Percentiles rank a stretch among this genome's conserved stretches.
Conservation (phyloP, 2,329 filamentous ascomycete genomes). For the Westerdykella sp. region DNA sequence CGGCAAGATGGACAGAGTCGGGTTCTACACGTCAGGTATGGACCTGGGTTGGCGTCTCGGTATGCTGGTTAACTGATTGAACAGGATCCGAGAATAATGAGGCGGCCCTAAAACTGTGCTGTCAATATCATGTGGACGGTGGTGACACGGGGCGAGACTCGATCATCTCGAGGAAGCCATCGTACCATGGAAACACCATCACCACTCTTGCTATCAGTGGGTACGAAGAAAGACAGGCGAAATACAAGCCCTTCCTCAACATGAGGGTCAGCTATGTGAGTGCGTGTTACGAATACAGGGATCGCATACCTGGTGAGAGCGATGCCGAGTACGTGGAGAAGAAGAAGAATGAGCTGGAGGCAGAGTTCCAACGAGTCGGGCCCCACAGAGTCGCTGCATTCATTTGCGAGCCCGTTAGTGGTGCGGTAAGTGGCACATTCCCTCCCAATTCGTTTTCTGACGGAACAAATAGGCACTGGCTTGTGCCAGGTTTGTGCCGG, state of each 20-base stretch:
- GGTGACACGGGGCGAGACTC: slow-evolving; percentile 51
- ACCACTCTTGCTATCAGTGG: slow-evolving; percentile 61
- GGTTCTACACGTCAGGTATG: slow-evolving; percentile 54
- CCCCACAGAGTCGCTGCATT: slow-evolving; percentile 64
- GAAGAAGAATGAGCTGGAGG: slow-evolving; percentile 59
- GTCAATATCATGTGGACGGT: slow-evolving; percentile 57
- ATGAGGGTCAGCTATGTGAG: slow-evolving; percentile 56
- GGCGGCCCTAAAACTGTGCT: slow-evolving; percentile 59
- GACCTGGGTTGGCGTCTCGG: not conserved
- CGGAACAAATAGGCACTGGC: slow-evolving; percentile 52
- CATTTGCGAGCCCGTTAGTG: slow-evolving; percentile 66
- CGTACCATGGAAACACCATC: slow-evolving; percentile 66
- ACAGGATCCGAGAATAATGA: slow-evolving; percentile 63
- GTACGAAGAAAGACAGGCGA: slow-evolving; percentile 53
- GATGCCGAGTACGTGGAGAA: slow-evolving; percentile 55
- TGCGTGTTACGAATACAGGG: slow-evolving; percentile 61
- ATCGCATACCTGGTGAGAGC: slow-evolving; percentile 47
- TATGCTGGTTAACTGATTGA: not conserved
- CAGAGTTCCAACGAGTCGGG: slow-evolving; percentile 57
- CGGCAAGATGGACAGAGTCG: slow-evolving; percentile 49
- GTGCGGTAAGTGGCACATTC: slow-evolving; percentile 51
- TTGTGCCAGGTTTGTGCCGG: slow-evolving; percentile 58
- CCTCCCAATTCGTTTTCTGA: slow-evolving; percentile 1
- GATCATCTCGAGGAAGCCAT: slow-evolving; percentile 60
- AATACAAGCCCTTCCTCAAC: slow-evolving; percentile 56